Evolutionary conservation across 2,329 filamentous ascomycete species (phyloP).

Genomic region (Phoma herbarum): DNA sequence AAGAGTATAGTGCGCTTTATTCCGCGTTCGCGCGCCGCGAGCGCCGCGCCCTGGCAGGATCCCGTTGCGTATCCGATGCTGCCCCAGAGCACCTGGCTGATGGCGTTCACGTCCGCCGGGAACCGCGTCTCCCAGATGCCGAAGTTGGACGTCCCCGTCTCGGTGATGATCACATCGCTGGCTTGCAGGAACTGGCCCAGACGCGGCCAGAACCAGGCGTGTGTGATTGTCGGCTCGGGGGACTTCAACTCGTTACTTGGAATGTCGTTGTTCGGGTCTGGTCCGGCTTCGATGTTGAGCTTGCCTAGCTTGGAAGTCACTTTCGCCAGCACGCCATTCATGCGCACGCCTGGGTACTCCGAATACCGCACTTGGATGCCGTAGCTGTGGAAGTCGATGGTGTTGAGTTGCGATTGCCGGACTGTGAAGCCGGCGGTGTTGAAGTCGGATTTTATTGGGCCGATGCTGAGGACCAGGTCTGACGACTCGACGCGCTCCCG

Average conservation of each 20-base stretch:
- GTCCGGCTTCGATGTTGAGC: constrained; percentile 64
- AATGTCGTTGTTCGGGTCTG: constrained; percentile 63
- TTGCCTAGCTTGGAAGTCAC: constrained; percentile 67
- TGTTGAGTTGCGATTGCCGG: constrained; percentile 76
- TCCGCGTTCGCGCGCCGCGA: constrained; percentile 74
- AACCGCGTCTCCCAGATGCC: constrained; percentile 88
- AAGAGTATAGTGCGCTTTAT: constrained; percentile 77
- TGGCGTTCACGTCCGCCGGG: constrained; percentile 76
- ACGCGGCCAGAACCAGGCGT: constrained; percentile 80
- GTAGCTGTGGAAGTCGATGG: constrained; percentile 82
- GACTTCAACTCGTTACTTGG: constrained; percentile 47
- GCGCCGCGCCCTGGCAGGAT: constrained; percentile 72
- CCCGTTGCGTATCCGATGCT: constrained; percentile 72
- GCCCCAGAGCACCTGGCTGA: constrained; percentile 80
- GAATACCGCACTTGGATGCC: constrained; percentile 78
- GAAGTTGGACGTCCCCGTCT: constrained; percentile 88
- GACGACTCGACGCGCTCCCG: constrained; percentile 71
- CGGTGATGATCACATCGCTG: constrained; percentile 81
- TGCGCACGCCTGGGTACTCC: constrained; percentile 78
- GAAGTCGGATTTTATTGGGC: constrained; percentile 77
- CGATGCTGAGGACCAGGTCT: constrained; percentile 76
- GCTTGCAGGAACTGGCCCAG: constrained; percentile 75
- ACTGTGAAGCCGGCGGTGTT: constrained; percentile 87
- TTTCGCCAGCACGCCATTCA: constrained; percentile 80
- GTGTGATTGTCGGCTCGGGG: constrained; percentile 63